These are phyloP conservation scores for Pseudocercospora cruenta DNA, from an alignment of 2,329 filamentous ascomycete species.

Conservation along the genomic window DNA sequence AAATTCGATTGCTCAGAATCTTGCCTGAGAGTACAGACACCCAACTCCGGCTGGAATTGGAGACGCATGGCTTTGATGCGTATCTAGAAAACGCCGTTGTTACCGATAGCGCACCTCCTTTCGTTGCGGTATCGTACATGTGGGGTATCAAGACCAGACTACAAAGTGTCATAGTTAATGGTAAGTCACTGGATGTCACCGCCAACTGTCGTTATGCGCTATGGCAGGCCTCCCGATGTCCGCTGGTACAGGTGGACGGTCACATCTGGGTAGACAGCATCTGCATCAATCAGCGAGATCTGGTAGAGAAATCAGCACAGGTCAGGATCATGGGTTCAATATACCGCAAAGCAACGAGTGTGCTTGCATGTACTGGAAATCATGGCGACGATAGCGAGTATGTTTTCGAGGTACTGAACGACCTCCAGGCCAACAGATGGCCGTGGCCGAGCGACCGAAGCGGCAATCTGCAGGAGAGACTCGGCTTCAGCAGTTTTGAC, in stretches of 20 bases:
- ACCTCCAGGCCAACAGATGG: not conserved
- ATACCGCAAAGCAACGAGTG: constrained; percentile 6
- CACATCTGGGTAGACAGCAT: constrained; percentile 19
- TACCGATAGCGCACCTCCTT: not conserved
- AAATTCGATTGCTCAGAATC: constrained; percentile 4
- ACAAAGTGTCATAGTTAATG: constrained; percentile 6
- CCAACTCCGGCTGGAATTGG: not conserved
- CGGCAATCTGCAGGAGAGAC: not conserved
- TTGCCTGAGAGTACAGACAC: not conserved
- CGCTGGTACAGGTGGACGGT: not conserved
- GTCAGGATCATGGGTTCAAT: constrained; percentile 16
- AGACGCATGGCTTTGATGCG: not conserved
- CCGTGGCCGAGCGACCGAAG: not conserved
- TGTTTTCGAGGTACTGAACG: not conserved
- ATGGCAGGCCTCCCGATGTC: not conserved
- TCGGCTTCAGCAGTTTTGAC: not conserved
- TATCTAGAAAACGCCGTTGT: not conserved
- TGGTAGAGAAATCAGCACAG: constrained; percentile 7
- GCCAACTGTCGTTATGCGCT: not conserved
- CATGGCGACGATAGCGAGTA: constrained; percentile 4
- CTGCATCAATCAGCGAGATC: constrained; percentile 20
- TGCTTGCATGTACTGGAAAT: constrained; percentile 15
- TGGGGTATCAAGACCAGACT: constrained; percentile 1
- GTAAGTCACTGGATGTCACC: not conserved
- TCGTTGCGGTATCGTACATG: not conserved